Conservation (phyloP, 805 yeast species). For the Lipomyces mesembrius region DNA sequence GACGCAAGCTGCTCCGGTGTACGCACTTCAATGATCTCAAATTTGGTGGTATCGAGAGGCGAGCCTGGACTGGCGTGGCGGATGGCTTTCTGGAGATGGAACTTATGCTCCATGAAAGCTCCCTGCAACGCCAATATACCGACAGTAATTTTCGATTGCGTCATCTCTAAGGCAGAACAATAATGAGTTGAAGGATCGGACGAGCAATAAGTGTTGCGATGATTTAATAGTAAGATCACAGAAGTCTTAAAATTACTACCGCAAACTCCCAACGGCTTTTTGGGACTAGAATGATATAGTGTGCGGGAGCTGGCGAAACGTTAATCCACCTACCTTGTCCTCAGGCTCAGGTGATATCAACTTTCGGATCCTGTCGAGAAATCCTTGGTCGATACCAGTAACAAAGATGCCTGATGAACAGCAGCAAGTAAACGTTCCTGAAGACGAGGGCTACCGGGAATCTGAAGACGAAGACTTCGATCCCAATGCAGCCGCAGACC, state of each 20-base stretch:
- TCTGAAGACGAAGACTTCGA: slow-evolving; percentile 41
- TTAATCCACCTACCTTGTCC: no score
- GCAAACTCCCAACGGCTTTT: no score
- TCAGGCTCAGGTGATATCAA: no score
- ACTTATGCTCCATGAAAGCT: slow-evolving; percentile 71
- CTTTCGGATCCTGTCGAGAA: neutral
- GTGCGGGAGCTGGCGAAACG: no score
- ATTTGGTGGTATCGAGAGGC: slow-evolving; percentile 20
- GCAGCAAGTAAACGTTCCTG: slow-evolving; percentile 4
- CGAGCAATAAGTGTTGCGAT: no score
- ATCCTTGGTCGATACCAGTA: neutral
- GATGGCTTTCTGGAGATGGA: slow-evolving; percentile 52
- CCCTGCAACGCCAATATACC: slow-evolving; percentile 84
- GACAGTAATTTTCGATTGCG: slow-evolving; percentile 43
- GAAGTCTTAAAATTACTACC: no score
- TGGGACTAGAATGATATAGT: no score
- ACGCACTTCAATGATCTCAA: slow-evolving; percentile 55
- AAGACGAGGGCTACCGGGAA: slow-evolving; percentile 39
- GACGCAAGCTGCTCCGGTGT: slow-evolving; percentile 54
- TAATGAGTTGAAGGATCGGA: neutral
- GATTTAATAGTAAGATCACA: no score
- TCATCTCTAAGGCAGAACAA: slow-evolving; percentile 12
- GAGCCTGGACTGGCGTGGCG: slow-evolving; percentile 33
- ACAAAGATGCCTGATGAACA: neutral
- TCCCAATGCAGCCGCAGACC: slow-evolving; percentile 28